Conservation (phyloP, 768 basidiomycete species). For the Trametes coccinea region DNA sequence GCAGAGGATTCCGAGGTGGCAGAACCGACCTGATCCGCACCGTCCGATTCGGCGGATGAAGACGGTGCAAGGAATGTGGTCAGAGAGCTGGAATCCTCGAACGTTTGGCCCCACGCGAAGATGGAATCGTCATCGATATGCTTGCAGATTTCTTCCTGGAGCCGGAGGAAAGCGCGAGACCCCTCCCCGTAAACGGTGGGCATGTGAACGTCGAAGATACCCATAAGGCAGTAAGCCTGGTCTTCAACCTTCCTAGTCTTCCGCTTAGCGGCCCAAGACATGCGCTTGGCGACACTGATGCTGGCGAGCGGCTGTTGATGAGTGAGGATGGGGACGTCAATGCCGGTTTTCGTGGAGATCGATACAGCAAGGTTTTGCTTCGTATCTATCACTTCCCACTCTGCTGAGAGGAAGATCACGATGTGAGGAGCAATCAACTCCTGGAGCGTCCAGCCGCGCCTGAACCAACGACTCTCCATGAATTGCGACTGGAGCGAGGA, state of each 20-base stretch:
- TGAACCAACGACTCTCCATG: too few species aligned
- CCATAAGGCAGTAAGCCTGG: slow-evolving; percentile 12
- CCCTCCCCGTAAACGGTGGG: slow-evolving; percentile 6
- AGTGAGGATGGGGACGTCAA: background rate
- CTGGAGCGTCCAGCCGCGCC: slow-evolving; percentile 5
- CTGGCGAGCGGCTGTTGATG: background rate
- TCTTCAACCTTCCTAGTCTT: slow-evolving; percentile 5
- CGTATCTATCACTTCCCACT: background rate
- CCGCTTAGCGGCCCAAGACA: slow-evolving; percentile 8
- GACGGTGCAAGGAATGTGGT: background rate
- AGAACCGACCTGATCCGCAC: background rate
- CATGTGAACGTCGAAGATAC: slow-evolving; percentile 10
- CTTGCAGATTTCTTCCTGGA: slow-evolving; percentile 8
- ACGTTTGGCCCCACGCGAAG: background rate
- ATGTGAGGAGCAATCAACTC: slow-evolving; percentile 2
- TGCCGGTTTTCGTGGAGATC: background rate
- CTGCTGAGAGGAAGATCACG: background rate
- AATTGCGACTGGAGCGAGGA: too few species aligned
- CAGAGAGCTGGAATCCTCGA: background rate
- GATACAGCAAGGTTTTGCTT: background rate
- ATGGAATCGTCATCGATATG: background rate
- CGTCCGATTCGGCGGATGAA: background rate
- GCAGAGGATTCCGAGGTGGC: background rate
- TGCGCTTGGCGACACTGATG: slow-evolving; percentile 1
- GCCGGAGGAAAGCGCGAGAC: background rate